A percentile compares a stretch with the other conserved stretches of the same genome.
Evolutionary conservation across 352 stramenopile species (phyloP).

Genomic region (Phytophthora nicotianae): DNA sequence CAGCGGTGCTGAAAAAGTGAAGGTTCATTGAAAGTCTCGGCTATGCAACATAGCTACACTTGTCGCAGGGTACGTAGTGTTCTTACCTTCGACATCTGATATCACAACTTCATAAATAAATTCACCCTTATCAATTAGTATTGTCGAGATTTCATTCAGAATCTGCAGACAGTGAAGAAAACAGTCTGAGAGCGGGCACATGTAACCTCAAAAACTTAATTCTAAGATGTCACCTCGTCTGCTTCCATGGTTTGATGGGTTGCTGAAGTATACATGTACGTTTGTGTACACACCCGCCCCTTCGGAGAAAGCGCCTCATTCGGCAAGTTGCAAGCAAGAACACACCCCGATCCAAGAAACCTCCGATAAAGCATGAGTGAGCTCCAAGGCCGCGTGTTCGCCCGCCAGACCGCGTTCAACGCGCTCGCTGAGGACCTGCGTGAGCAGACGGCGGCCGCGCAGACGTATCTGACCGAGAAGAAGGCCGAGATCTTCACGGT

Average conservation of each 20-base stretch:
- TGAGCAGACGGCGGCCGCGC: conserved; percentile 32
- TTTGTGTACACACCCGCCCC: conserved; percentile 8
- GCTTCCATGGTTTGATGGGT: conserved; percentile 19
- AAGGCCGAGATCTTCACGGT: conserved; percentile 46
- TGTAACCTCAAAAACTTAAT: conserved; percentile 1
- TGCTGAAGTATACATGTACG: conserved; percentile 3
- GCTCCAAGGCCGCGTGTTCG: conserved; percentile 42
- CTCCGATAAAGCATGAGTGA: conserved; percentile 25
- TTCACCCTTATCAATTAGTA: not conserved
- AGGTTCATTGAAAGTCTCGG: conserved; percentile 14
- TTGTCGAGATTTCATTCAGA: not conserved
- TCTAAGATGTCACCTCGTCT: conserved; percentile 1
- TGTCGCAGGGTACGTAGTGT: conserved; percentile 17
- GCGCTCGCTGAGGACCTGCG: conserved; percentile 36
- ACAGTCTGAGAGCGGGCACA: not conserved
- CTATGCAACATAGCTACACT: conserved; percentile 32
- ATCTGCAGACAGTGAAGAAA: not conserved
- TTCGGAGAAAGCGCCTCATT: conserved; percentile 28
- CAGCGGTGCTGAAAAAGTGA: conserved; percentile 19
- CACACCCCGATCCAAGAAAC: conserved; percentile 15
- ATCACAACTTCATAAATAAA: not conserved
- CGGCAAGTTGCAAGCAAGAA: conserved; percentile 33
- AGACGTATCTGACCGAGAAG: conserved; percentile 47
- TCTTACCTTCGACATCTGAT: conserved; percentile 4
- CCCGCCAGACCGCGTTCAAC: conserved; percentile 26